Base-by-base conservation (phyloP, 345 rosid genomes). In the Corchorus olitorius region DNA sequence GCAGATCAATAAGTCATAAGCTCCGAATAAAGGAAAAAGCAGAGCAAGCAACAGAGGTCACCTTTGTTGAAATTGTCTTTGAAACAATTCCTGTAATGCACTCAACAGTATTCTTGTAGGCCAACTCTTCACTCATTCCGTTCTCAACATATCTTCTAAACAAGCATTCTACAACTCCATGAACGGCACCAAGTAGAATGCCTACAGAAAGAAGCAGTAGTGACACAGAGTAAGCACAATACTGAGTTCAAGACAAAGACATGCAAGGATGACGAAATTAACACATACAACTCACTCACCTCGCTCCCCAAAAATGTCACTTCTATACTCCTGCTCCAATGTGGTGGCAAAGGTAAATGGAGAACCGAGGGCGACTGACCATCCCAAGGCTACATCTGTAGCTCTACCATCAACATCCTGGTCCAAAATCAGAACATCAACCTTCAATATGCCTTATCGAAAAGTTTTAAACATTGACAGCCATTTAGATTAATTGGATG, bases 371-470 rank as follows among this genome's bases (percentile, higher is more conserved):
- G 89, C 90, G 74, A 90, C 87, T 6, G 92, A 87, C 91, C 92
- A 87, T 73, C 89, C 92, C 75, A 88, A 82, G 74, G 90, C 91
- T 76, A 90, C 88, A 80, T 88, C 83, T 7, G 90, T 82, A 33
- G 87, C 91, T 73, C 92, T 84, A 46, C 92, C 87, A 73, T 88
- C 89, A 79, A 88, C 88, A 82, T 89, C 93, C 89, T 88, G 77
- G 14, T 46, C 71, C 54, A 52, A 34, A 69, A 53, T 12, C 72
- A 58, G 58, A 27, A 34, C 50, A 19, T 35, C 0, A 6, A 20
- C 5, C 71, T 16, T 58, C 39, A 55, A 62, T 56, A 46, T 20
- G 37, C 10, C 20, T 66, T 66, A 11, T 39, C 1, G 16, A 17
- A n/a, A n/a, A 65, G 33, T 22, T 41, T 17, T n/a, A 39, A 46